These are phyloP conservation scores for Penicillium occitanis DNA, from an alignment of 2,329 filamentous ascomycete species.

Conservation along the genomic window DNA sequence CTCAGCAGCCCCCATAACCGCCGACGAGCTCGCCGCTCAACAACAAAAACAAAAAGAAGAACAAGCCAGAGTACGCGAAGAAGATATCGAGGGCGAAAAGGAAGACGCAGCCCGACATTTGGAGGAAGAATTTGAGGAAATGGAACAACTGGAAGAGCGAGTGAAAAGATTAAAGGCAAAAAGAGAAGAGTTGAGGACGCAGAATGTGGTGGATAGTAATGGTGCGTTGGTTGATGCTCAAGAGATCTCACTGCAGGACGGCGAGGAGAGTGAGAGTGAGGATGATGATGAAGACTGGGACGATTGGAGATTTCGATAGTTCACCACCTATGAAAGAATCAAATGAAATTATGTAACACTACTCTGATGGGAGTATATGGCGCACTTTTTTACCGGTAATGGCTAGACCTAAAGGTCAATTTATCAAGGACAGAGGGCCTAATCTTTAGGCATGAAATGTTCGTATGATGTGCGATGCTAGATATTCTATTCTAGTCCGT, in stretches of 20 bases:
- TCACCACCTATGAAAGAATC: neutral
- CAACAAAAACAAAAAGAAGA: constrained; percentile 49
- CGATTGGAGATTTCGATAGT: constrained; percentile 43
- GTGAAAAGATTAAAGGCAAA: constrained; percentile 68
- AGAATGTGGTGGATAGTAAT: constrained; percentile 28
- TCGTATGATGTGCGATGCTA: neutral
- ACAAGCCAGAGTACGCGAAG: constrained; percentile 48
- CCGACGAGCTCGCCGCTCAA: constrained; percentile 61
- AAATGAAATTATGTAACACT: neutral
- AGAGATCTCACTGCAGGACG: constrained; percentile 25
- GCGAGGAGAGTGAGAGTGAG: constrained; percentile 42
- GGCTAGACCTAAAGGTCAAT: neutral
- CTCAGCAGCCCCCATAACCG: constrained; percentile 66
- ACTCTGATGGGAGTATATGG: neutral
- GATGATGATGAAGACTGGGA: constrained; percentile 48
- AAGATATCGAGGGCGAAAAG: constrained; percentile 64
- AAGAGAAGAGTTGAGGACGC: constrained; percentile 64
- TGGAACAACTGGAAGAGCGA: constrained; percentile 74
- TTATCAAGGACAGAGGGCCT: too few relatives aligned
- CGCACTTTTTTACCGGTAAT: neutral
- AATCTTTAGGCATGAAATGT: neutral
- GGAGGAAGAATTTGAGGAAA: constrained; percentile 78
- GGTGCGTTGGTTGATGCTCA: constrained; percentile 6
- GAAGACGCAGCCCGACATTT: constrained; percentile 73
- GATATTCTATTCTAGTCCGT: neutral